These are phyloP conservation scores for Barnettozyma sp. DNA, from an alignment of 805 yeast species.

Conservation along the genomic window DNA sequence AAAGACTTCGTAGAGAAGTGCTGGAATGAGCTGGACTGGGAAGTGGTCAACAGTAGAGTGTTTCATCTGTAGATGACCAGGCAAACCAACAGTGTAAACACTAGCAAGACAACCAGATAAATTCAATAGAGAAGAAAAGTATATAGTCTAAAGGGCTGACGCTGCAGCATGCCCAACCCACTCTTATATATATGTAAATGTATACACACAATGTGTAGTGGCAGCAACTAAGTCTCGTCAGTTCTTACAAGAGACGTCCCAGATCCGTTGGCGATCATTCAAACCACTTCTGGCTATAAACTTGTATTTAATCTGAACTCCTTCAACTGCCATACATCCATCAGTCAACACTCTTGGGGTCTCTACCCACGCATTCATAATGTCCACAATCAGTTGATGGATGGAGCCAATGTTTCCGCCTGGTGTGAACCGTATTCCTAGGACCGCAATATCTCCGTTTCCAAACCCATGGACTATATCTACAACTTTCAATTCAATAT, in stretches of 20 bases:
- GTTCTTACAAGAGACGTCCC: conserved; percentile 1
- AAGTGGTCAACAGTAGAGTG: conserved; percentile 46
- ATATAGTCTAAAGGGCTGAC: no score
- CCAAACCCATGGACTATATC: conserved; percentile 1
- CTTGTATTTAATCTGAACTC: neutral
- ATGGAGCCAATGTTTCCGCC: neutral
- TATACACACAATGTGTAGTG: no score
- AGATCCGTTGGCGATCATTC: neutral
- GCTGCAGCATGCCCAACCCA: no score
- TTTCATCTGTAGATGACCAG: conserved; percentile 24
- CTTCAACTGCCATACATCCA: neutral
- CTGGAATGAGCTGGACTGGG: conserved; percentile 83
- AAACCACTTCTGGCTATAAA: conserved; percentile 1
- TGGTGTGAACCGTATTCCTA: neutral
- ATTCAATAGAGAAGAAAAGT: no score
- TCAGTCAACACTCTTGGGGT: neutral
- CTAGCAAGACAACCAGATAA: no score
- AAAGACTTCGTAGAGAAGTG: conserved; percentile 62
- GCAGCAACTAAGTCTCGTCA: no score
- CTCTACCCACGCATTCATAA: conserved; percentile 1
- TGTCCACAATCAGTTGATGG: neutral
- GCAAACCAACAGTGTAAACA: no score
- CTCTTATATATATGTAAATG: no score
- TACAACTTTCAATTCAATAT: neutral
- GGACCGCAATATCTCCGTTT: neutral